Conservation (phyloP, 352 stramenopile genomes). For the Phytopythium ostracodes region DNA sequence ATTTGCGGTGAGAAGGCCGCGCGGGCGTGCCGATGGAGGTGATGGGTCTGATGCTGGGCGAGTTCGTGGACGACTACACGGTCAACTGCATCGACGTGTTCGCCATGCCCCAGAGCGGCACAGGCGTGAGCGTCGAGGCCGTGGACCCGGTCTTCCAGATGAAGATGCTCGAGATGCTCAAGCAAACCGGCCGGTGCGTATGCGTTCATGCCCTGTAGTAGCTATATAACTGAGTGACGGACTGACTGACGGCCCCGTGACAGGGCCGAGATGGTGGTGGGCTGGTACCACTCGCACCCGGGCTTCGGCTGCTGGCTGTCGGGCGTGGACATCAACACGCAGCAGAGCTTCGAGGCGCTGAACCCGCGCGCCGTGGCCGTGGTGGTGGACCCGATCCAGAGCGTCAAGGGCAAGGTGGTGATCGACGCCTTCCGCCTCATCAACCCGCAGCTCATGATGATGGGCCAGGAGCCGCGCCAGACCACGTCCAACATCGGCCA, state of each 20-base stretch:
- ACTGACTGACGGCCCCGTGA: too few relatives aligned
- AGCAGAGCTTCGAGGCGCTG: slow-evolving; percentile 98
- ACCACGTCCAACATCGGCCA: slow-evolving; percentile 99
- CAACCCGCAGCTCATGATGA: slow-evolving; percentile 98
- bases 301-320: slow-evolving; percentile 99
- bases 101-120: slow-evolving; percentile 98
- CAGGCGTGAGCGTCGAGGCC: slow-evolving; percentile 95
- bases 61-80: slow-evolving; percentile 99
- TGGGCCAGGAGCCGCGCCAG: slow-evolving; percentile 97
- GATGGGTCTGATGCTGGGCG: slow-evolving; percentile 99
- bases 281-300: slow-evolving; percentile 99
- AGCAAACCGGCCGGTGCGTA: slow-evolving; percentile 97
- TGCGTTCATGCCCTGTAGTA: too few relatives aligned
- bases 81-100: slow-evolving; percentile 99
- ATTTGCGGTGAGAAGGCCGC: slow-evolving; percentile 49
- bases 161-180: slow-evolving; percentile 99
- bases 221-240: too few relatives aligned
- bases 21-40: slow-evolving; percentile 99
- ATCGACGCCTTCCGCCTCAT: slow-evolving; percentile 99
- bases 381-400: slow-evolving; percentile 99
- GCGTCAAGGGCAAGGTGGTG: slow-evolving; percentile 98
- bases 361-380: slow-evolving; percentile 97
- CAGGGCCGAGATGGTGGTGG: slow-evolving; percentile 94
- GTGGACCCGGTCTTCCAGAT: slow-evolving; percentile 99
- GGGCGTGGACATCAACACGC: slow-evolving; percentile 99